Conservation (phyloP, 2,329 filamentous ascomycete species). For the Parascedosporium putredinis region DNA sequence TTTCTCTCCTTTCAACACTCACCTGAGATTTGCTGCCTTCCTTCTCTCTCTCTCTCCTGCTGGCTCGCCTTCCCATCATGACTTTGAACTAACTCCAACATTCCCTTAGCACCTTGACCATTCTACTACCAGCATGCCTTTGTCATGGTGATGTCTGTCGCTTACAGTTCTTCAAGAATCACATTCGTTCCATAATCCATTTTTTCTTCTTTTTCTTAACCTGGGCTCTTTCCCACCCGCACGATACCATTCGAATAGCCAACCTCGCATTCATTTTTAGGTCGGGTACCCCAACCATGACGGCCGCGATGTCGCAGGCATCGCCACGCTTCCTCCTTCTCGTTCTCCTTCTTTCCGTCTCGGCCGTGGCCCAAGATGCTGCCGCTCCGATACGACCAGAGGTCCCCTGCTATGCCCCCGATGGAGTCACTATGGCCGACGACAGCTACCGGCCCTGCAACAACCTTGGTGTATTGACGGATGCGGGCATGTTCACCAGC, state of each 20-base stretch:
- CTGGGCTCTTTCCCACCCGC: too few relatives aligned
- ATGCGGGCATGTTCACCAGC: constrained; percentile 19
- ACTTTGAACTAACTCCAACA: not conserved
- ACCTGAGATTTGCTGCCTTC: not conserved
- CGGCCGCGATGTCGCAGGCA: not conserved
- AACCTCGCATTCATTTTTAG: too few relatives aligned
- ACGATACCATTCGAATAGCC: too few relatives aligned
- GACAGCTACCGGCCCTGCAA: constrained; percentile 22
- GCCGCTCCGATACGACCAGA: not conserved
- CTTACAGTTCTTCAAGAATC: not conserved
- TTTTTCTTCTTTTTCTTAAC: not conserved
- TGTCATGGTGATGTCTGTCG: constrained; percentile 1
- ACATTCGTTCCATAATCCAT: not conserved
- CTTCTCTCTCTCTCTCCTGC: not conserved
- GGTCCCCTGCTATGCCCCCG: constrained; percentile 18
- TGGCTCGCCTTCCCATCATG: not conserved
- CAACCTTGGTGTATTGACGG: constrained; percentile 19
- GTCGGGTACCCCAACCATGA: not conserved
- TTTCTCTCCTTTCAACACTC: not conserved
- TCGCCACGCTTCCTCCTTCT: not conserved
- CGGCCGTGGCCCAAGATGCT: not conserved
- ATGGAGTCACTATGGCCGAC: constrained; percentile 18
- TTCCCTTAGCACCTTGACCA: not conserved
- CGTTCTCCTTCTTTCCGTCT: not conserved
- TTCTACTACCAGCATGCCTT: not conserved